Evolutionary conservation across 345 rosid genomes (phyloP).

Genomic region (Eucalyptus albens): DNA sequence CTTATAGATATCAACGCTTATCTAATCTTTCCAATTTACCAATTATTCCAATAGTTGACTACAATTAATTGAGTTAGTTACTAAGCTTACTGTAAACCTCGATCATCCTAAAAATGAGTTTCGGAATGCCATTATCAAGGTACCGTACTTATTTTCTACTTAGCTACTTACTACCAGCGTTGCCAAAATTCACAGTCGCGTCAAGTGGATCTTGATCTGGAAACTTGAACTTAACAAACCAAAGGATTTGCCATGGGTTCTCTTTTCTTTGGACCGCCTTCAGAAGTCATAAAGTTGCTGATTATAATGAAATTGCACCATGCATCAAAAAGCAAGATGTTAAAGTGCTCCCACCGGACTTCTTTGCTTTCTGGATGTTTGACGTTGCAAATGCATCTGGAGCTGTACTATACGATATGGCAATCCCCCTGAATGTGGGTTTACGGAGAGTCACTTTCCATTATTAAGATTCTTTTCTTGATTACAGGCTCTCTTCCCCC

Average conservation of each 20-base stretch:
- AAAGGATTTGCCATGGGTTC: background rate
- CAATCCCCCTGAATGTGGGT: background rate
- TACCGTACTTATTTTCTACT: background rate
- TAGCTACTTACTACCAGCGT: background rate
- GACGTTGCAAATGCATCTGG: background rate
- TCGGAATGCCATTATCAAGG: conserved; percentile 71
- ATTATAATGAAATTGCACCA: background rate
- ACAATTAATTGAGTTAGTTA: too few species aligned
- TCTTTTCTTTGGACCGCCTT: background rate
- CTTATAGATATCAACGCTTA: too few species aligned
- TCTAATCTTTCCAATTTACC: too few species aligned
- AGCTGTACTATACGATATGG: background rate
- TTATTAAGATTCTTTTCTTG: background rate
- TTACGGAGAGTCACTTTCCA: background rate
- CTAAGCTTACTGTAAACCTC: conserved; percentile 53
- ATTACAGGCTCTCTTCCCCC: background rate
- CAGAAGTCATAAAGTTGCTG: background rate
- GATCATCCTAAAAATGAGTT: conserved; percentile 57
- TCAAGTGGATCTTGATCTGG: background rate
- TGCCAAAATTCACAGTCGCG: background rate
- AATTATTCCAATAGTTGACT: too few species aligned
- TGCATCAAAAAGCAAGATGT: background rate
- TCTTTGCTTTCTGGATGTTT: background rate
- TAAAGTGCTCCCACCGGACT: background rate
- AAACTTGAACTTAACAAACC: background rate